phyloP scores from a whole-genome alignment of 192 early-diverging fungal species.

The Spizellomyces punctatus region DNA sequence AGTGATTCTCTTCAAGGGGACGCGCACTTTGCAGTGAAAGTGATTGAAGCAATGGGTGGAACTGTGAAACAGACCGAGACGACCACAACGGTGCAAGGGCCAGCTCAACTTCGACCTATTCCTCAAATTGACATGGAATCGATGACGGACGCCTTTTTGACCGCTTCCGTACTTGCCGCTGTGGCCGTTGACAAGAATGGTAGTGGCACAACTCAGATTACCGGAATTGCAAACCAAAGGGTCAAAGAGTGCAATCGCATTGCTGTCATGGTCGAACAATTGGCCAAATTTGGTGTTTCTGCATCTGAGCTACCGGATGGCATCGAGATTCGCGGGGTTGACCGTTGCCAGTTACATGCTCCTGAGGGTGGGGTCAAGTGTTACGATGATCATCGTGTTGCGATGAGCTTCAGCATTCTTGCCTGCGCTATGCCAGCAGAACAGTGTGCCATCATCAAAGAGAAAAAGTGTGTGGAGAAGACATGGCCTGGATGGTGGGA shows the following conservation, averaged over 20 bases:
- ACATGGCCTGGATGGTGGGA: slow-evolving; percentile 99
- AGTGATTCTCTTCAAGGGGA: slow-evolving; percentile 91
- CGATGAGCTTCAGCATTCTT: slow-evolving; percentile 94
- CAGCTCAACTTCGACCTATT: slow-evolving; percentile 71
- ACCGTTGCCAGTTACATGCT: slow-evolving; percentile 51
- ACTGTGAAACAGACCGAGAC: slow-evolving; percentile 84
- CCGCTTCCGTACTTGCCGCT: slow-evolving; percentile 89
- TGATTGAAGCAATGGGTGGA: slow-evolving; percentile 88
- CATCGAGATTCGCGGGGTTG: slow-evolving; percentile 78
- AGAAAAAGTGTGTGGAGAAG: slow-evolving; percentile 98
- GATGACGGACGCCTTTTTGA: slow-evolving; percentile 99
- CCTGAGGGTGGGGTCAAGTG: slow-evolving; percentile 79
- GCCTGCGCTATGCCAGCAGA: slow-evolving; percentile 73
- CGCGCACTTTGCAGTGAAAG: slow-evolving; percentile 83
- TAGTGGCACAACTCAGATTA: slow-evolving; percentile 75
- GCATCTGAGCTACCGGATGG: slow-evolving; percentile 87
- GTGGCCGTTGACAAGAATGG: slow-evolving; percentile 58
- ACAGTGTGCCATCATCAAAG: slow-evolving; percentile 56
- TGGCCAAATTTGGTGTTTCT: slow-evolving; percentile 85
- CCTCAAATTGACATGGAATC: slow-evolving; percentile 93
- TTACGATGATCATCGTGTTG: slow-evolving; percentile 97
- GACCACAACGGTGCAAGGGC: slow-evolving; percentile 89
- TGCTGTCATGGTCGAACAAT: slow-evolving; percentile 91
- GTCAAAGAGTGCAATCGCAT: slow-evolving; percentile 99
- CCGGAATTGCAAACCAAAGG: slow-evolving; percentile 95